Evolutionary conservation across 257 asterid genomes (phyloP), one percentile per base, ranked within the genome.

Genomic region (Lycium barbarum): DNA sequence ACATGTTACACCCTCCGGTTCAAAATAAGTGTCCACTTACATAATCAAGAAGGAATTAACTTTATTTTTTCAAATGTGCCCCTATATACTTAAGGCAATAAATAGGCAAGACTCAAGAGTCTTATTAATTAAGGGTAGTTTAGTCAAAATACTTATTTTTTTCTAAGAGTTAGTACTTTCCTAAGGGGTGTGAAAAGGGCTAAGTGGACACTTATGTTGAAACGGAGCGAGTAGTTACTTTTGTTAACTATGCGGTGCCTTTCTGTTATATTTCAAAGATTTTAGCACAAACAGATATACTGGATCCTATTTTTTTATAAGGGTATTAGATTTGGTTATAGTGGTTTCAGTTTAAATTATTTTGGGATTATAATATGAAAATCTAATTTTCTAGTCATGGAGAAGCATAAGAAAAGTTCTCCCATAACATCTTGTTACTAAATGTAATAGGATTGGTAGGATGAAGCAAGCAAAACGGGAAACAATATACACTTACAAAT

Each of bases 401-500:
- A 66, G 73, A 66, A 66, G 73, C 73, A 6, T 66, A 66, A 6
- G 73, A 66, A 35, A 66, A 33, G 20, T 13, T 33, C 0, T 66
- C 73, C 35, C 35, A 13, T 0, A 33, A 71, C 20, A 73, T 73
- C 3, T 2, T 45, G 57, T 43, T 9, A 1, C 40, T 20, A 73
- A 5, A 73, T 73, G 80, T 47, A 47, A 47, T 47, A 73, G 2
- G 22, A 36, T 68, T 47, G 2, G 38, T 51, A 11, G 8, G 26
- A 18, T 54, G 35, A 6, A 38, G 33, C 17, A 47, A 84, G 8
- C 57, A 74, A 73, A 43, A 40, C 43, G 0, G 12, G 0, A 76
- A 76, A 53, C 4, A 0, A 54, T 43, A 18, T 72, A 62, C 45
- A 91, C 99, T 88, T 86, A 97, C 98, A 97, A 65, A 95, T 92